Conservation (phyloP, 257 asterid genomes). For the Gynochthodes officinalis region DNA sequence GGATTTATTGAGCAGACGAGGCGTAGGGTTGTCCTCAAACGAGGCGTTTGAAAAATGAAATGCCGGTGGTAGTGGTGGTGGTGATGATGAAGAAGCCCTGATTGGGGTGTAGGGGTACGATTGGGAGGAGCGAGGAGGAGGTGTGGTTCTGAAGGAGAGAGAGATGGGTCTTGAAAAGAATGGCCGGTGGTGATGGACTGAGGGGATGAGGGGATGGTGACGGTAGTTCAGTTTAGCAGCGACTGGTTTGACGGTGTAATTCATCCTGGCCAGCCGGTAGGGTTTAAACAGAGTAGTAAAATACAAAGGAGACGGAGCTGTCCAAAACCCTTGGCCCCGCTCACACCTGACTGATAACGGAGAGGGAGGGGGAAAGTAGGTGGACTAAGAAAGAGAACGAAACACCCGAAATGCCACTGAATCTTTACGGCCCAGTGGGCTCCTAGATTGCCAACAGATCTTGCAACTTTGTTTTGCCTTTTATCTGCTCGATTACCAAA, state of each 20-base stretch:
- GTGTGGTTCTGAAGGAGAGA: conserved; percentile 23
- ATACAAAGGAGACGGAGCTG: not conserved
- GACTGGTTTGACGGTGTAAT: conserved; percentile 22
- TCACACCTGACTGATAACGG: not conserved
- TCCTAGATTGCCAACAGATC: no score
- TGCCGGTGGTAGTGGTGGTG: conserved; percentile 11
- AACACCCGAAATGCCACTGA: no score
- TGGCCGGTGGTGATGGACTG: conserved; percentile 16
- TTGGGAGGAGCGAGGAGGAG: conserved; percentile 10
- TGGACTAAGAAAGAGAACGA: no score
- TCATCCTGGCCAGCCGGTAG: conserved; percentile 25
- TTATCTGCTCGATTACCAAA: no score
- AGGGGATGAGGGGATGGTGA: conserved; percentile 17
- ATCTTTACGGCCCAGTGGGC: no score
- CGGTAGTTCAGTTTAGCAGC: conserved; percentile 17
- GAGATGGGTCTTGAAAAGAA: conserved; percentile 26
- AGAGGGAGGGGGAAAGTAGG: not conserved
- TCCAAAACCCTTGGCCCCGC: conserved; percentile 15
- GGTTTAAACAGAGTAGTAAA: conserved; percentile 13
- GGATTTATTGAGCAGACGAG: conserved; percentile 1
- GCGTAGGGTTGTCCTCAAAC: not conserved
- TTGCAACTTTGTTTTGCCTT: no score
- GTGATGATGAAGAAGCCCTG: conserved; percentile 12
- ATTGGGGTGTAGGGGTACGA: conserved; percentile 1
- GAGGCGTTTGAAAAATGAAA: conserved; percentile 11